Evolutionary conservation across 768 basidiomycete species (phyloP), one percentile per base, ranked within the genome.

Genomic region (Cystofilobasidium bisporidii): DNA sequence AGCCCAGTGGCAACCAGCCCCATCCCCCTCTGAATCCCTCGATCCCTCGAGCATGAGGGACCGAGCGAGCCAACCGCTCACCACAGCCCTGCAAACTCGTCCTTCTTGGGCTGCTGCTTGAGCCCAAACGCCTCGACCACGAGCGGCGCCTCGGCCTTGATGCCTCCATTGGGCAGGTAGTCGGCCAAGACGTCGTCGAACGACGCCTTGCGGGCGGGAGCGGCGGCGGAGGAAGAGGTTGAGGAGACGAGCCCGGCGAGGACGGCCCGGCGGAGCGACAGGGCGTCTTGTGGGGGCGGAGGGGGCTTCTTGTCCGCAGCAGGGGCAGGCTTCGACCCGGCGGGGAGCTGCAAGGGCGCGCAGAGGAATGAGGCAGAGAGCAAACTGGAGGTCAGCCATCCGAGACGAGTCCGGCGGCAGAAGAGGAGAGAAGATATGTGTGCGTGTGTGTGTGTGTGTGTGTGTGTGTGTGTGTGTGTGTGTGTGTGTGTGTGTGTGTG

Each of bases 191-290:
- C n/a, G 43, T 32, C 41, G 33, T 58, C 57, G 45, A 65, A 58
- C 41, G 28, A 28, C 22, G 58, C 18, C 40, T 28, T 57, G 24
- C 1, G 14, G 4, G 41, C 12, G 11, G 30, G 15, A 28, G 36
- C 26, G 17, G 45, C 22, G 43, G 64, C 17, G 15, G 64, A 30
- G 4, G 63, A 10, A 18, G 63, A 1, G 3, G 63, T n/a, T 10
- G 47, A 36, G 32, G 41, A 36, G 30, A 47, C 30, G 50, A 66
- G 53, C 0, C 65, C 65, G 18, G 58, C 32, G 38, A 66, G 30
- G 40, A 66, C 45, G 38, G 65, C 65, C 60, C 59, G 59, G 20
- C 65, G 65, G 28, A 66, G 57, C 22, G 61, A 67, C 40, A 47
- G 43, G 24, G 50, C 28, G 66, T 67, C 66, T 22, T 67, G 60